These are phyloP conservation scores for Xylariaceae sp. DNA, from an alignment of 2,329 filamentous ascomycete species.

Conservation along the genomic window DNA sequence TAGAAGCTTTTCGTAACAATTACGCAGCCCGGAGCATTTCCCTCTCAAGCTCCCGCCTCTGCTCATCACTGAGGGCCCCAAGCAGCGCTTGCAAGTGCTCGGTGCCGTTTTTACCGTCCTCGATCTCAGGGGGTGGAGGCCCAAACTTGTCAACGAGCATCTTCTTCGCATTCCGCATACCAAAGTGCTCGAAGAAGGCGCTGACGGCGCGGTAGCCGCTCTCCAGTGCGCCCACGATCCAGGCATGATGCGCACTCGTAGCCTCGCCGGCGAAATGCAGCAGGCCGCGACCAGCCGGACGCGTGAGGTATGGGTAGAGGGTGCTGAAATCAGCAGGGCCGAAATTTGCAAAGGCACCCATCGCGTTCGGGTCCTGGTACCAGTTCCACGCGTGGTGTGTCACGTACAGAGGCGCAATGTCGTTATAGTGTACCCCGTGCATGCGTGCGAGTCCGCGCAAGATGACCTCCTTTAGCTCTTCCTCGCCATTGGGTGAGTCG, in stretches of 20 bases:
- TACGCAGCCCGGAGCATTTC: too few species aligned
- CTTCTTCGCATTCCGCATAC: not conserved
- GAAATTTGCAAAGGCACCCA: constrained; percentile 36
- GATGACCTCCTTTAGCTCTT: constrained; percentile 28
- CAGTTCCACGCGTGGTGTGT: constrained; percentile 32
- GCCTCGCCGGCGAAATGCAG: constrained; percentile 31
- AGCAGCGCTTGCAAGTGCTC: too few species aligned
- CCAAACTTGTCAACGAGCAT: too few species aligned
- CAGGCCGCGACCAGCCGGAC: constrained; percentile 22
- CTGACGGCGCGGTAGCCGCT: constrained; percentile 16
- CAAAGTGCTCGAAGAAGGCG: not conserved
- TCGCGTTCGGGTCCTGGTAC: constrained; percentile 29
- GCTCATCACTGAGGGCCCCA: too few species aligned
- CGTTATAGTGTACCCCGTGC: constrained; percentile 17
- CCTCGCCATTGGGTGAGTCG: constrained; percentile 11
- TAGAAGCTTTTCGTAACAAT: too few species aligned
- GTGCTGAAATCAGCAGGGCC: constrained; percentile 33
- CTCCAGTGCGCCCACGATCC: constrained; percentile 34
- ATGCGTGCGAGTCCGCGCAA: constrained; percentile 31
- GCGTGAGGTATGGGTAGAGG: constrained; percentile 28
- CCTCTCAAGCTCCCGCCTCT: too few species aligned
- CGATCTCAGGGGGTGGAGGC: too few species aligned
- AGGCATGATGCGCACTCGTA: constrained; percentile 32
- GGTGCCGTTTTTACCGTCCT: too few species aligned
- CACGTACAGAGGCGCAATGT: constrained; percentile 13